Evolutionary conservation across 2,329 filamentous ascomycete species (phyloP).

Genomic region (Eutypella sp.): DNA sequence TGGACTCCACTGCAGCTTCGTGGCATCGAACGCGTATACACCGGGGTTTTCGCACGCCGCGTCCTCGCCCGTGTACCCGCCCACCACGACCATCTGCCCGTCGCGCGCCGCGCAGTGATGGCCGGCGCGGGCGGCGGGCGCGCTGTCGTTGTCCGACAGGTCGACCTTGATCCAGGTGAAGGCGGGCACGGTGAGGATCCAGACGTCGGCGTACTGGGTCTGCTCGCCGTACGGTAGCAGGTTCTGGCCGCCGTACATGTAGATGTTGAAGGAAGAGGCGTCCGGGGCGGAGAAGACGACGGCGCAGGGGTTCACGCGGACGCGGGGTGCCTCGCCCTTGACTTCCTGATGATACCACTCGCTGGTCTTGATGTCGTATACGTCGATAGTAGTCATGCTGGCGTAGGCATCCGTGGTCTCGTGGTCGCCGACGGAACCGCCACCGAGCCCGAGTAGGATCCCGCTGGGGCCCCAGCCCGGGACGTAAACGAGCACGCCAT

Average conservation of each 20-base stretch:
- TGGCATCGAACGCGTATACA: conserved; percentile 69
- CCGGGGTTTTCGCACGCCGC: conserved; percentile 62
- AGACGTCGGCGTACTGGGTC: conserved; percentile 64
- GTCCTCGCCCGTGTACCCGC: conserved; percentile 60
- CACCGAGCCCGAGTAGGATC: conserved; percentile 66
- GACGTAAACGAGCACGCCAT: conserved; percentile 67
- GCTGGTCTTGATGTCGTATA: conserved; percentile 69
- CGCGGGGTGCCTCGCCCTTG: conserved; percentile 54
- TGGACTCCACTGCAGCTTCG: conserved; percentile 56
- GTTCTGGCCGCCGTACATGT: conserved; percentile 74
- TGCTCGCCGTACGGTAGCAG: conserved; percentile 56
- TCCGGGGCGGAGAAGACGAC: conserved; percentile 65
- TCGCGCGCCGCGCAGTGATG: conserved; percentile 67
- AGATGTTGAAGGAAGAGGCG: conserved; percentile 70
- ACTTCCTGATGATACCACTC: conserved; percentile 73
- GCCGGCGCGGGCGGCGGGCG: conserved; percentile 58
- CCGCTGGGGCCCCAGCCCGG: conserved; percentile 69
- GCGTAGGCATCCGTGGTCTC: conserved; percentile 56
- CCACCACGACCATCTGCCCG: conserved; percentile 65
- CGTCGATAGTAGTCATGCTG: conserved; percentile 52
- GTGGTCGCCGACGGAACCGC: conserved; percentile 47
- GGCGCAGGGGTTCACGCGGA: conserved; percentile 68
- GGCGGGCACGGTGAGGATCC: conserved; percentile 67
- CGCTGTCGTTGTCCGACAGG: conserved; percentile 33
- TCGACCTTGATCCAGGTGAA: conserved; percentile 71